These are phyloP conservation scores for Blastomyces emzantsi DNA, from an alignment of 2,329 filamentous ascomycete species.

Conservation along the genomic window DNA sequence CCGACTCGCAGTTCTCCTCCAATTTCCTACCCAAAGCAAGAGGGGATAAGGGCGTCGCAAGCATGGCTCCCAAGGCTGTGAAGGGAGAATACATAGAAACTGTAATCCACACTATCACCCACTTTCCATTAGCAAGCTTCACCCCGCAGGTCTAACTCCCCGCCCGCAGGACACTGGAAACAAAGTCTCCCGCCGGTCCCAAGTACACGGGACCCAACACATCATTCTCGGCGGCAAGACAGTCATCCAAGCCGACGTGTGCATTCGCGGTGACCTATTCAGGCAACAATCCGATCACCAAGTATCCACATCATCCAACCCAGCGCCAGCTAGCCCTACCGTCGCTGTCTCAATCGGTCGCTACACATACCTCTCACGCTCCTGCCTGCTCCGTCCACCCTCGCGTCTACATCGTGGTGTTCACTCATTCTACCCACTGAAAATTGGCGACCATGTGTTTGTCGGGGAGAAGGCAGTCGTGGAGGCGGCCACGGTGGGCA, in stretches of 20 bases:
- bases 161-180: conserved; percentile 77
- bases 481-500: conserved; percentile 73
- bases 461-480: conserved; percentile 67
- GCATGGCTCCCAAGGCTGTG: conserved; percentile 66
- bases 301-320: conserved; percentile 21
- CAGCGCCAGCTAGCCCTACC: conserved; percentile 23
- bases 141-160: conserved; percentile 2
- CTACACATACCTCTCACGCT: conserved; percentile 79
- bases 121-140: not conserved
- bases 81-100: conserved; percentile 98
- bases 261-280: conserved; percentile 83
- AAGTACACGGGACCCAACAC: conserved; percentile 90
- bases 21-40: not conserved
- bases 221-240: conserved; percentile 96
- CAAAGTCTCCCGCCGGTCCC: conserved; percentile 88
- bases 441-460: conserved; percentile 91
- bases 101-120: conserved; percentile 43
- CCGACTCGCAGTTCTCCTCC: not conserved
- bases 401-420: conserved; percentile 68
- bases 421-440: conserved; percentile 63
- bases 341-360: conserved; percentile 73
- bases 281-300: conserved; percentile 42
- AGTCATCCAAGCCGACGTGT: conserved; percentile 89
- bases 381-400: conserved; percentile 71
- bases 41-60: not conserved